Percentiles rank a stretch among this genome's conserved stretches.
phyloP scores from a whole-genome alignment of 805 yeast species.

The Kuraishia piskuri region DNA sequence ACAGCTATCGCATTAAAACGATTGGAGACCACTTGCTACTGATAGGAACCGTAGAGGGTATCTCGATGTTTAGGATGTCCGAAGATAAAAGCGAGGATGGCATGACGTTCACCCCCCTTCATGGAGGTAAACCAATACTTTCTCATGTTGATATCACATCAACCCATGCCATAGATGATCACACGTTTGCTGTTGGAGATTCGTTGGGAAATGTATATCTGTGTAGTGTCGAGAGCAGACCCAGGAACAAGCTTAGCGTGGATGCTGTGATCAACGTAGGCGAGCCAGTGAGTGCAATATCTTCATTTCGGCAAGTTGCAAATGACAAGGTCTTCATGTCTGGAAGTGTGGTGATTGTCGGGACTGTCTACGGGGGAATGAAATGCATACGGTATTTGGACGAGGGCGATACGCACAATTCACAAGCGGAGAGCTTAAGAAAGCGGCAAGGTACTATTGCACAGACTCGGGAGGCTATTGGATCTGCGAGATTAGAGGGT shows the following conservation, averaged over 20 bases:
- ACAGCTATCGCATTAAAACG: not conserved
- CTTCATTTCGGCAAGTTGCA: not conserved
- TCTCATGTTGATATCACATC: not conserved
- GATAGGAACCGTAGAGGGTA: not conserved
- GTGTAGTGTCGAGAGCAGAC: not conserved
- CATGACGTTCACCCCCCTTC: not conserved
- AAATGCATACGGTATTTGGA: not conserved
- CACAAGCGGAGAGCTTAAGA: not conserved
- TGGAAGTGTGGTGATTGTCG: not conserved
- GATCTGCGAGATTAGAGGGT: not conserved
- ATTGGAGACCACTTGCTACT: not conserved
- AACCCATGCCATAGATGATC: not conserved
- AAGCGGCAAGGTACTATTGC: not conserved
- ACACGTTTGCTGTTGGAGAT: not conserved
- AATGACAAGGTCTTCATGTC: not conserved
- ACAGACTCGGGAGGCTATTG: not conserved
- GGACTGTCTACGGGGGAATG: not conserved
- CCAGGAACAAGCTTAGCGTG: not conserved
- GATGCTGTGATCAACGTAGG: not conserved
- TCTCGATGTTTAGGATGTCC: not conserved
- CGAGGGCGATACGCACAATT: not conserved
- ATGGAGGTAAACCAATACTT: not conserved
- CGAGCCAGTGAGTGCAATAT: not conserved
- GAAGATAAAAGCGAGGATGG: not conserved
- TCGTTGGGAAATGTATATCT: not conserved